A percentile compares a stretch with the other conserved stretches of the same genome.
These are phyloP conservation scores for Irpex lacteus DNA, from an alignment of 1,284 basidiomycete species.

Conservation along the genomic window DNA sequence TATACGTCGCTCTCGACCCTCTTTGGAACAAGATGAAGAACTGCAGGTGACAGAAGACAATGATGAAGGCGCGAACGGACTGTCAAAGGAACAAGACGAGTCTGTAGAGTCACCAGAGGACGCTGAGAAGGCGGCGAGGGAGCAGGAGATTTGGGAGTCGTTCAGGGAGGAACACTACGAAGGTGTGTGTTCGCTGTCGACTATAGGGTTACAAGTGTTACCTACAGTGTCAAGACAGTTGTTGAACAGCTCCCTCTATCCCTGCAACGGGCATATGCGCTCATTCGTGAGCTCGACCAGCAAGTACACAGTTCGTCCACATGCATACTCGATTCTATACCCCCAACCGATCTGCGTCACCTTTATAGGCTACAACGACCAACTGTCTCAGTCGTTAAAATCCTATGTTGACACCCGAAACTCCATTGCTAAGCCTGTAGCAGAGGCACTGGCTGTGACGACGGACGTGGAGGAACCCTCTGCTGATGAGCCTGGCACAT, in stretches of 20 bases:
- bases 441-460: background rate
- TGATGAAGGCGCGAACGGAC: background rate
- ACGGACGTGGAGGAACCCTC: conserved; percentile 6
- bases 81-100: background rate
- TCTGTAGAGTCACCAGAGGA: background rate
- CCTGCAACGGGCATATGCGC: conserved; percentile 74
- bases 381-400: conserved; percentile 22
- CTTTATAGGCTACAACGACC: conserved; percentile 19
- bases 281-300: conserved; percentile 82
- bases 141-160: conserved; percentile 64
- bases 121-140: background rate
- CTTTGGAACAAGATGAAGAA: background rate
- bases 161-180: conserved; percentile 81
- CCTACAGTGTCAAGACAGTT: background rate
- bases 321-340: background rate
- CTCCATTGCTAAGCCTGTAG: conserved; percentile 9
- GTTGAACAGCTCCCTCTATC: conserved; percentile 87
- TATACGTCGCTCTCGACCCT: background rate
- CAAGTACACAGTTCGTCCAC: conserved; percentile 57
- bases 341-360: background rate
- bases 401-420: conserved; percentile 26
- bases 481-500: background rate
- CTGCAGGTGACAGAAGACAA: background rate
- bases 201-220: background rate
- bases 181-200: conserved; percentile 35